A percentile compares a stretch with the other conserved stretches of the same genome.
Evolutionary conservation across 139 green algal species (phyloP).

Genomic region (Microglena sp.): DNA sequence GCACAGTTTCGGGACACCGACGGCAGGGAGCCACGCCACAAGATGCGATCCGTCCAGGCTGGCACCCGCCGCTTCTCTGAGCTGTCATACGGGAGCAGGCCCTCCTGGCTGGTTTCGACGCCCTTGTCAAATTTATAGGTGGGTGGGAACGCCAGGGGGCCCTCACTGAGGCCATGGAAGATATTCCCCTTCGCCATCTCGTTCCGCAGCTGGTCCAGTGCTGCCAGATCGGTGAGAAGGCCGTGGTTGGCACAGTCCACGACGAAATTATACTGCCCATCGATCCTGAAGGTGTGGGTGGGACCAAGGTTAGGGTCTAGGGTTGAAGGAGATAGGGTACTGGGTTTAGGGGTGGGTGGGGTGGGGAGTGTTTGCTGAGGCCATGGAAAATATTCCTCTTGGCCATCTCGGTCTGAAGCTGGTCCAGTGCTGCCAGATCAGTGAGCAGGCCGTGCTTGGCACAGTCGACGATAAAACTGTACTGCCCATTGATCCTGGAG

Average conservation of each 20-base stretch:
- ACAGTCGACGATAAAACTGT: conserved; percentile 3
- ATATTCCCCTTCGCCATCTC: conserved; percentile 24
- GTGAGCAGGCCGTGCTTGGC: background rate
- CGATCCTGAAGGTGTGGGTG: conserved; percentile 6
- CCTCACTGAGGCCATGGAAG: conserved; percentile 51
- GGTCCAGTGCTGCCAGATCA: conserved; percentile 12
- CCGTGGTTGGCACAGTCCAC: background rate
- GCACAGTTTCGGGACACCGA: no score
- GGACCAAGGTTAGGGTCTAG: background rate
- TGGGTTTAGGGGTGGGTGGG: conserved; percentile 73
- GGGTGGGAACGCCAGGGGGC: conserved; percentile 67
- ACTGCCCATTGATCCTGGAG: conserved; percentile 12
- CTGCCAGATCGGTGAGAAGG: background rate
- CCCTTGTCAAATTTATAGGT: conserved; percentile 92
- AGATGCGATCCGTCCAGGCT: conserved; percentile 84
- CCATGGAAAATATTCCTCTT: conserved; percentile 30
- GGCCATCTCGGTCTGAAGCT: conserved; percentile 15
- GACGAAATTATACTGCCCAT: conserved; percentile 15
- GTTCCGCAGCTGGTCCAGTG: conserved; percentile 10
- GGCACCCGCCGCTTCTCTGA: conserved; percentile 79
- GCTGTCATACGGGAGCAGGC: conserved; percentile 27
- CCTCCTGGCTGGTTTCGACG: background rate
- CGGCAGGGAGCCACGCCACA: conserved; percentile 60
- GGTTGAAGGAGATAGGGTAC: no score
- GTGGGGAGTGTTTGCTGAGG: conserved; percentile 54